These are phyloP conservation scores for Heracleum sosnowskyi DNA, from an alignment of 129 eudicot genomes.

Conservation along the genomic window DNA sequence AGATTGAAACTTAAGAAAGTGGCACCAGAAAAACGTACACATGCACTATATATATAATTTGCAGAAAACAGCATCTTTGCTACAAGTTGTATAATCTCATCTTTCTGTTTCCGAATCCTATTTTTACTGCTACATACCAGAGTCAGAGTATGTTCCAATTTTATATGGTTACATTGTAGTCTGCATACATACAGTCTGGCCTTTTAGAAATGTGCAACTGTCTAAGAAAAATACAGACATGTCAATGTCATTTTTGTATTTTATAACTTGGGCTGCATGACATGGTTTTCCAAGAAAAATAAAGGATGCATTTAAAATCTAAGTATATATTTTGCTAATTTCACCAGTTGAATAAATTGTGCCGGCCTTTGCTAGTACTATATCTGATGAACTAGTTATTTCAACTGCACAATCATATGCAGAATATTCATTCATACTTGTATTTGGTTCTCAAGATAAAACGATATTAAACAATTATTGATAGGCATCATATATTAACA, in stretches of 20 bases:
- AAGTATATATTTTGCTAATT: background rate
- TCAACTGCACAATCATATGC: background rate
- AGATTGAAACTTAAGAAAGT: background rate
- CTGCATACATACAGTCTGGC: background rate
- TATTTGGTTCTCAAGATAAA: too few species aligned
- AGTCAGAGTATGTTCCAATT: background rate
- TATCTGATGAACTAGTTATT: background rate
- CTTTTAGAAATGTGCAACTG: background rate
- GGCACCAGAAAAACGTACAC: background rate
- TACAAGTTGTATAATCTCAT: background rate
- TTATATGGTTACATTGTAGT: too few species aligned
- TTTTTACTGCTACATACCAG: background rate
- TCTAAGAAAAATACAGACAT: background rate
- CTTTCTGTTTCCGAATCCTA: background rate
- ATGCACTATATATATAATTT: background rate
- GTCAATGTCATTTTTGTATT: background rate
- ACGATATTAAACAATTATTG: too few species aligned
- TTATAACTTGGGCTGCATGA: background rate
- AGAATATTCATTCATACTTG: background rate
- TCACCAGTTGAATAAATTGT: background rate
- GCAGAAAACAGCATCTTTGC: background rate
- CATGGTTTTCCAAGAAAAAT: background rate
- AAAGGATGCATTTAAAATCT: background rate
- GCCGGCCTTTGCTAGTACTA: background rate
- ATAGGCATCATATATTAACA: too few species aligned